Base-by-base conservation (phyloP, 495 filamentous ascomycete species). In the Parathielavia appendiculata region DNA sequence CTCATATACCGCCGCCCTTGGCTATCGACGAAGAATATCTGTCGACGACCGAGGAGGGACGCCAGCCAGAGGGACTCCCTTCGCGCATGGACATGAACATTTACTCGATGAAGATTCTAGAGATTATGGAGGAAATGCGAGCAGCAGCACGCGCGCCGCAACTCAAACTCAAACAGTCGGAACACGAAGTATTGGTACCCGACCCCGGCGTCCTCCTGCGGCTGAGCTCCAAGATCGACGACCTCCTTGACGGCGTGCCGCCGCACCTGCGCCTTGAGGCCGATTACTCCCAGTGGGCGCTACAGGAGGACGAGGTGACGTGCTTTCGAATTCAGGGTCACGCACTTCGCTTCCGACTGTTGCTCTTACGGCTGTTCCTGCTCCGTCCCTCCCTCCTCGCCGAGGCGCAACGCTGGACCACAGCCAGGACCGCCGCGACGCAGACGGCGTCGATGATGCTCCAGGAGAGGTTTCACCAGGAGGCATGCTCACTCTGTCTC, bases 11-110 rank as follows among this genome's bases (percentile, higher is more conserved):
- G 11, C 34, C 61, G 19, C 68, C 68, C 19, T 49, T 49, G 5
- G 30, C 50, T 0, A 68, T 73, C 45, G 71, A 73, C 48, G 69
- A 73, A 23, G 66, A 73, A 47, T 69, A 67, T 51, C 54, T 71
- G 0, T 57, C 54, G 1, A 41, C 53, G 7, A 65, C 52, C 20
- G 56, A 57, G 10, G 50, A 62, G 19, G 59, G 52, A 13, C 39
- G 17, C 6, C 61, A 67, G 22, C 71, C 66, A 35, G 45, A 51
- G 0, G 41, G 47, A 3, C 12, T 50, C 2, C 64, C 60, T 3
- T 60, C 60, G 6, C 54, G 54, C 1, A 16, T 66, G 4, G 51
- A 50, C 13, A 35, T 56, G 38, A n/a, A 43, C 7, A 22, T 51
- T 12, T 56, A 52, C 13, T 36, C 43, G 16, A 2, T 39, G 4